phyloP scores from a whole-genome alignment of 2,329 filamentous ascomycete species.

The Microdochium nivale region DNA sequence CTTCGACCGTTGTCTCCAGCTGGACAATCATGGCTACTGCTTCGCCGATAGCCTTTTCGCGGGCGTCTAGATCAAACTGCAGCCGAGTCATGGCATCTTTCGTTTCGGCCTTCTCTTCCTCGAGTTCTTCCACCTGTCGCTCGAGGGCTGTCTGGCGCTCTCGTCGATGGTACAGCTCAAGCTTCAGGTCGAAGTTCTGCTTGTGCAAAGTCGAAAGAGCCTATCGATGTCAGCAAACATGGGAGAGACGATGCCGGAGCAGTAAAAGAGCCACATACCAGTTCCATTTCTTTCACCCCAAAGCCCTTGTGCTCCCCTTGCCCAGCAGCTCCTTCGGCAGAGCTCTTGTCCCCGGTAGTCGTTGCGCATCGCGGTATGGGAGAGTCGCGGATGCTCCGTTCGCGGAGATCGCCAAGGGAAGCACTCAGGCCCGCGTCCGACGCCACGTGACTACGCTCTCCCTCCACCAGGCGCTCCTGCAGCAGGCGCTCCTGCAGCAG shows the following conservation, averaged over 20 bases:
- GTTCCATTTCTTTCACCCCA: conserved; percentile 61
- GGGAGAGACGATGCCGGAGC: conserved; percentile 1
- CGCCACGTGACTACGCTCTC: conserved; percentile 29
- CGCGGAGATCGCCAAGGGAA: conserved; percentile 27
- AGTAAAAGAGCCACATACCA: conserved; percentile 30
- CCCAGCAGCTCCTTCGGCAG: neutral
- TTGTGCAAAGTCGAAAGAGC: conserved; percentile 62
- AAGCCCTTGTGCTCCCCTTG: conserved; percentile 39
- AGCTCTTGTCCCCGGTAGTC: conserved; percentile 3
- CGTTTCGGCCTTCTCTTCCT: conserved; percentile 42
- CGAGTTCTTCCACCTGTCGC: conserved; percentile 44
- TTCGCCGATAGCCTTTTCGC: conserved; percentile 63
- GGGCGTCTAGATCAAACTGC: conserved; percentile 52
- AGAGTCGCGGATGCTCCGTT: conserved; percentile 23
- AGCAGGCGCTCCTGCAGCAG: conserved; percentile 49
- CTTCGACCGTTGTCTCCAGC: conserved; percentile 51
- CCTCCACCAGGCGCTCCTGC: conserved; percentile 39
- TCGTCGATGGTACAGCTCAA: conserved; percentile 62
- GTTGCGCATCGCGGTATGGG: conserved; percentile 23
- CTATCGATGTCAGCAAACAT: conserved; percentile 21
- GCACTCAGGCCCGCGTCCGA: conserved; percentile 27
- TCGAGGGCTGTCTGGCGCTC: conserved; percentile 55
- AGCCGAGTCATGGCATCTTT: conserved; percentile 51
- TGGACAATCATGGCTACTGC: conserved; percentile 61
- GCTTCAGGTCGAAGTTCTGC: conserved; percentile 69